Base-by-base conservation (phyloP, 306 rosid genomes). In the Neltuma alba region DNA sequence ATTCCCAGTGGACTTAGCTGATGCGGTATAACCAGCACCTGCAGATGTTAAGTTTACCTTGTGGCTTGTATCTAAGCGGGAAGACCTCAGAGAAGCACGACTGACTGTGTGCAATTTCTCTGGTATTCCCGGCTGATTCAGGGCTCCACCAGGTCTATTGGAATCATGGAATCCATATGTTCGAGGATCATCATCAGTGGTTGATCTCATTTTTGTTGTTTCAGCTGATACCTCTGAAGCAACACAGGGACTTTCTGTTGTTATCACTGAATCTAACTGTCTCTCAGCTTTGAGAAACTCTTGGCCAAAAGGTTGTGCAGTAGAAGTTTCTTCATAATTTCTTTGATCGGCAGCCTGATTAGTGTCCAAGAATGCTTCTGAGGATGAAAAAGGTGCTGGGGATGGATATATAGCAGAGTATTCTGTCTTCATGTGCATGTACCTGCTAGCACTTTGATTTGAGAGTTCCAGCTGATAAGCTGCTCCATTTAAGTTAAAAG, bases 151-250 rank as follows among this genome's bases (percentile, higher is more conserved):
- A 58, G 79, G 79, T 77, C 79, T 64, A 72, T 72, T 82, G 70
- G 87, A 75, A 79, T 82, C 87, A 47, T 65, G 67, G 75, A 57
- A 45, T 50, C 81, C 75, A 74, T 74, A 23, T 21, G 63, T 77
- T 67, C 45, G 85, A 80, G 77, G 75, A 76, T 76, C 82, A 73
- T 76, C 82, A 73, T 75, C 82, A 30, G 68, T 41, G 80, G 82
- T 84, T 34, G 84, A 80, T 54, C 85, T 87, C 70, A 81, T 54
- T 78, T 86, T 81, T 37, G 88, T 62, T 20, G 85, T 82, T 84
- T 82, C 87, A 69, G 87, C 89, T 78, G 93, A 84, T 75, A 83
- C 96, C 82, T 90, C 89, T 54, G 90, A 84, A 66, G 81, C 83
- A 74, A 83, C 71, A 57, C 72, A 78, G 71, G 88, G 88, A 87